Evolutionary conservation across 2,329 filamentous ascomycete genomes (phyloP).

Genomic region (Tricladium varicosporioides): DNA sequence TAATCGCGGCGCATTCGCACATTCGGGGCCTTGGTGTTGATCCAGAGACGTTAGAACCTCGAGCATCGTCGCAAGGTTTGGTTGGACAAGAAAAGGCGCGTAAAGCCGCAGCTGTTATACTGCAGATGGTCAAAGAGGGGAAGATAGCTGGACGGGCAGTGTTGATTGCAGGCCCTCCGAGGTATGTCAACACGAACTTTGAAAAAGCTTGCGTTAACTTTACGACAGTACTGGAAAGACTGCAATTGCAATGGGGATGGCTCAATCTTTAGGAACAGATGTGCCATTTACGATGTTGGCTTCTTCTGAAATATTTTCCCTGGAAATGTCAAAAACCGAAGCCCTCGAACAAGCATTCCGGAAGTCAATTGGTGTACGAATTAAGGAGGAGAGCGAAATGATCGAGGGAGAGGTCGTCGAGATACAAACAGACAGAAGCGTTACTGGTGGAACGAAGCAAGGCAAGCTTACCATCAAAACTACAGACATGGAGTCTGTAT

Average conservation of each 20-base stretch:
- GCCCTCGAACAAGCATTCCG: slow-evolving; percentile 98
- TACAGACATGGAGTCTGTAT: slow-evolving; percentile 99
- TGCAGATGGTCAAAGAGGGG: slow-evolving; percentile 98
- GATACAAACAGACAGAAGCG: slow-evolving; percentile 95
- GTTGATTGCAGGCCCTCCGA: slow-evolving; percentile 90
- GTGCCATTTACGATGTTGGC: slow-evolving; percentile 96
- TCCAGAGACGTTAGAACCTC: slow-evolving; percentile 83
- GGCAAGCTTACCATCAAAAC: slow-evolving; percentile 99
- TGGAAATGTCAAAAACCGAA: slow-evolving; percentile 99
- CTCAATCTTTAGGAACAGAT: slow-evolving; percentile 89
- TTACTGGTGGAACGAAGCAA: slow-evolving; percentile 95
- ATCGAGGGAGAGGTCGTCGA: slow-evolving; percentile 99
- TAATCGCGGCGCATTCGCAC: slow-evolving; percentile 97
- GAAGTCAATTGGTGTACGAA: slow-evolving; percentile 95
- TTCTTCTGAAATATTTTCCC: slow-evolving; percentile 94
- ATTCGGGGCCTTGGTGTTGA: slow-evolving; percentile 95
- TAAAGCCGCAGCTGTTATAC: slow-evolving; percentile 91
- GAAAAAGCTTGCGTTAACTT: slow-evolving; percentile 7
- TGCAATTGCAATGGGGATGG: slow-evolving; percentile 98
- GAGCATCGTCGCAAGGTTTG: slow-evolving; percentile 81
- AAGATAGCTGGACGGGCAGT: slow-evolving; percentile 97
- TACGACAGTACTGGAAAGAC: slow-evolving; percentile 85
- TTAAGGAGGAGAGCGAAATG: slow-evolving; percentile 98
- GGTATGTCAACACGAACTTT: slow-evolving; percentile 42
- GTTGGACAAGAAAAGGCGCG: slow-evolving; percentile 96